These are phyloP conservation scores for Hypoxylon fragiforme DNA, from an alignment of 495 filamentous ascomycete genomes.

Conservation along the genomic window DNA sequence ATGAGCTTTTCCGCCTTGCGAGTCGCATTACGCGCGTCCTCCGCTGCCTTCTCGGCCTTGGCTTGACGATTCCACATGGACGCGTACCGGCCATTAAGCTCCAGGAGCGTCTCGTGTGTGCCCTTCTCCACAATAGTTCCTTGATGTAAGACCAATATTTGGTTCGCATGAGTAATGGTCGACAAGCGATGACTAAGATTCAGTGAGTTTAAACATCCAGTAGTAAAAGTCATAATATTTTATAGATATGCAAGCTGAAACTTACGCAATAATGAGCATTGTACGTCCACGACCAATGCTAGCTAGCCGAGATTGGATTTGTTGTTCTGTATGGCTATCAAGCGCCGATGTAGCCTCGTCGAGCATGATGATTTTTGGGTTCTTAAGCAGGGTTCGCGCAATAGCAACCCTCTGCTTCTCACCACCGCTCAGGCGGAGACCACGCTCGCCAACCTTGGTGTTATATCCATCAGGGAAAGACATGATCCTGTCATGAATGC, in stretches of 20 bases:
- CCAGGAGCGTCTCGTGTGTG: conserved; percentile 83
- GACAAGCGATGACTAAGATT: conserved; percentile 74
- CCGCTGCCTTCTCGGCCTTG: conserved; percentile 79
- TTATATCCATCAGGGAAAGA: conserved; percentile 89
- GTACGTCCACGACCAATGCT: conserved; percentile 82
- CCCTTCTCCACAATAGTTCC: conserved; percentile 83
- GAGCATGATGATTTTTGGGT: conserved; percentile 92
- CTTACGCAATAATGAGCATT: conserved; percentile 66
- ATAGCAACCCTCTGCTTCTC: conserved; percentile 98
- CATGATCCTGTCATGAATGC: conserved; percentile 95
- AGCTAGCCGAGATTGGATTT: conserved; percentile 85
- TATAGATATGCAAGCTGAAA: conserved; percentile 3
- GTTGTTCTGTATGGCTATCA: conserved; percentile 93
- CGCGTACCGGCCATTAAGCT: conserved; percentile 75
- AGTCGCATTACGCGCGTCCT: conserved; percentile 65
- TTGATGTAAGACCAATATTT: conserved; percentile 88
- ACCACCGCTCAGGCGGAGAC: conserved; percentile 87
- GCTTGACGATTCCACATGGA: conserved; percentile 98
- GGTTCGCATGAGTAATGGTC: conserved; percentile 92
- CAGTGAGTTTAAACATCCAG: background rate
- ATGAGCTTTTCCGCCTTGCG: conserved; percentile 60
- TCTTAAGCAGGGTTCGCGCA: conserved; percentile 92
- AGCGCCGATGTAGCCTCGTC: conserved; percentile 96
- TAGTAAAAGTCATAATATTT: no score
- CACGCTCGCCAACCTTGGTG: conserved; percentile 93